These are phyloP conservation scores for Liriodendron chinense DNA, from an alignment of 164 flowering plant species.

Conservation along the genomic window DNA sequence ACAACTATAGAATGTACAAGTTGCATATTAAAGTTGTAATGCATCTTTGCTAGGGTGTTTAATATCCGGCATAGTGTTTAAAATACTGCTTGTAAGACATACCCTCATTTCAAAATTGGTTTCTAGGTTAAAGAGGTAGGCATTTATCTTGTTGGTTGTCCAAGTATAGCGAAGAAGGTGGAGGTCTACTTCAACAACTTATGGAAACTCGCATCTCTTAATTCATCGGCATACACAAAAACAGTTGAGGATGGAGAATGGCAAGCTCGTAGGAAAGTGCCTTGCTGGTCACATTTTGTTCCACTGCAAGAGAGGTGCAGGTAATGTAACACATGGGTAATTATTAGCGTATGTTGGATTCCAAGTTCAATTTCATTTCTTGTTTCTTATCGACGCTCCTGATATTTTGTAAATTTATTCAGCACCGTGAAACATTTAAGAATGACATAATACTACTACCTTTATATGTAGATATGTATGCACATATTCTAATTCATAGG, in stretches of 20 bases:
- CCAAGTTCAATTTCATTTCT: background rate
- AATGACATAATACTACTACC: no score
- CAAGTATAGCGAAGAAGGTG: constrained; percentile 54
- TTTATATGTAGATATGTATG: no score
- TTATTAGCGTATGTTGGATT: background rate
- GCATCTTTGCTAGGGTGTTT: background rate
- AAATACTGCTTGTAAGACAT: background rate
- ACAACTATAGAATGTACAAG: no score
- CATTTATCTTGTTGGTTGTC: constrained; percentile 73
- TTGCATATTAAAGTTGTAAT: no score
- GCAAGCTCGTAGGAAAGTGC: constrained; percentile 73
- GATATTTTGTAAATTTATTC: background rate
- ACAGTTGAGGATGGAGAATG: constrained; percentile 67
- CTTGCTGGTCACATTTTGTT: constrained; percentile 96
- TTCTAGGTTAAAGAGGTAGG: constrained; percentile 96
- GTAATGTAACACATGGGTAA: constrained; percentile 27
- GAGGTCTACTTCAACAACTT: constrained; percentile 66
- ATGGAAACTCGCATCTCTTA: constrained; percentile 69
- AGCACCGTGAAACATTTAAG: background rate
- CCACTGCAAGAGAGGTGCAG: constrained; percentile 56
- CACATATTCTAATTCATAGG: no score
- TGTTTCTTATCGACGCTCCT: background rate
- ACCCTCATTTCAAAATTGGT: background rate
- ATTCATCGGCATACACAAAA: constrained; percentile 59
- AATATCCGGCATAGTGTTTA: background rate